Evolutionary conservation across 1,284 basidiomycete genomes (phyloP).

Genomic region (Boletus sp.): DNA sequence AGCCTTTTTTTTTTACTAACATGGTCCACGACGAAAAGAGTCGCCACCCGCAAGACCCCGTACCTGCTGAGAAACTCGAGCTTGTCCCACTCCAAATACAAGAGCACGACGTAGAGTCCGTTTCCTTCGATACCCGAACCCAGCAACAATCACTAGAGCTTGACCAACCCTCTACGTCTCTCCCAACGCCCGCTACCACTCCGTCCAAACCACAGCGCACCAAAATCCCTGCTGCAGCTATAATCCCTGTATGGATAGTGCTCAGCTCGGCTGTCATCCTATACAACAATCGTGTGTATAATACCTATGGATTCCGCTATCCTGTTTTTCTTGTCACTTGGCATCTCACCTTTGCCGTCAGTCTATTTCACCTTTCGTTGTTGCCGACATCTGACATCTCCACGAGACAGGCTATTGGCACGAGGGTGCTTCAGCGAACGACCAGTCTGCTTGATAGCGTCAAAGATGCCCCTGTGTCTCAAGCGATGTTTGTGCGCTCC

Average conservation of each 20-base stretch:
- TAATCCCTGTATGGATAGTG: conserved; percentile 87
- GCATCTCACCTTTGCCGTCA: conserved; percentile 80
- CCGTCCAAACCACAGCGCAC: conserved; percentile 21
- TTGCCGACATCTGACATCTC: background rate
- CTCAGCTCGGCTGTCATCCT: conserved; percentile 91
- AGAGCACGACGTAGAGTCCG: conserved; percentile 15
- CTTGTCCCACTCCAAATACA: conserved; percentile 18
- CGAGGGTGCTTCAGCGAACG: conserved; percentile 83
- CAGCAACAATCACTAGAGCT: conserved; percentile 3
- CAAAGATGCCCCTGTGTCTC: conserved; percentile 83
- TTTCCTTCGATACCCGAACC: conserved; percentile 1
- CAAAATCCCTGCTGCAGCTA: conserved; percentile 54
- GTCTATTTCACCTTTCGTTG: conserved; percentile 26
- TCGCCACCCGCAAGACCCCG: conserved; percentile 1
- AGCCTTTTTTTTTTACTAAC: conserved; percentile 8
- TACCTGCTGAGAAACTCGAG: conserved; percentile 21
- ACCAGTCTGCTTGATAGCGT: conserved; percentile 87
- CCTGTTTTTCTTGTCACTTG: conserved; percentile 88
- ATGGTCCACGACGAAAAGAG: conserved; percentile 28
- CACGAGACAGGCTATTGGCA: conserved; percentile 70
- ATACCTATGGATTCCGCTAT: conserved; percentile 76
- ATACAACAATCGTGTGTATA: conserved; percentile 95
- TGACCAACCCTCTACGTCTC: conserved; percentile 10
- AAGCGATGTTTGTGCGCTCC: conserved; percentile 78
- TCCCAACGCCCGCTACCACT: conserved; percentile 26